Evolutionary conservation across 2,329 filamentous ascomycete species (phyloP).

Genomic region (Phaeosphaeriaceae sp.): DNA sequence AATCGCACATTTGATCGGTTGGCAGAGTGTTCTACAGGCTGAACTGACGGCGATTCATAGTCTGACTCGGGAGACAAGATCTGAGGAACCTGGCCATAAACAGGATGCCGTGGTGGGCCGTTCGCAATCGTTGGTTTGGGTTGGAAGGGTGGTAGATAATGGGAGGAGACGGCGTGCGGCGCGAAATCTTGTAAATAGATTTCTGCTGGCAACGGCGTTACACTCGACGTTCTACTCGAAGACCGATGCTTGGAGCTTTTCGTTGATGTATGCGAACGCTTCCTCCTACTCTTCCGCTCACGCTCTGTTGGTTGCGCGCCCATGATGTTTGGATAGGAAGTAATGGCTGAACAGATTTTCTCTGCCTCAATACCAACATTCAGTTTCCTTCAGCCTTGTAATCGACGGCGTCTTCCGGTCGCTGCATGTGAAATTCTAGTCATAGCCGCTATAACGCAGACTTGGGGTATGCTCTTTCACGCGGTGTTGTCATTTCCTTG

Average conservation of each 20-base stretch:
- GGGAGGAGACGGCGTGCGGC: constrained; percentile 17
- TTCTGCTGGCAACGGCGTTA: constrained; percentile 18
- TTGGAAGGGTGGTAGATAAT: constrained; percentile 14
- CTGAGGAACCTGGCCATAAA: constrained; percentile 30
- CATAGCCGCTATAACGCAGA: constrained; percentile 22
- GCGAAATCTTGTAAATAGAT: constrained; percentile 21
- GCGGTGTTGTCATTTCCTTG: not conserved
- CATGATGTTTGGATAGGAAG: constrained; percentile 13
- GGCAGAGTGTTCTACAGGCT: constrained; percentile 21
- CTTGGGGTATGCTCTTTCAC: not conserved
- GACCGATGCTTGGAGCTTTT: constrained; percentile 22
- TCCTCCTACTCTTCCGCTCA: constrained; percentile 30
- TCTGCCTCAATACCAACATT: not conserved
- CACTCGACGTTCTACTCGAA: constrained; percentile 18
- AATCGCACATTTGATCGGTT: constrained; percentile 30
- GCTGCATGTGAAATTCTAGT: constrained; percentile 20
- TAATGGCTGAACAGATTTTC: not conserved
- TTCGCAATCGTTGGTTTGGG: constrained; percentile 7
- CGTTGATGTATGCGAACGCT: constrained; percentile 21
- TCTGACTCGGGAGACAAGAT: constrained; percentile 16
- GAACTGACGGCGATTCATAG: constrained; percentile 22
- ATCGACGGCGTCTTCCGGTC: constrained; percentile 21
- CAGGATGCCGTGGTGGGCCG: constrained; percentile 19
- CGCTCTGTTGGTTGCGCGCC: constrained; percentile 16
- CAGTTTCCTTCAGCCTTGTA: constrained; percentile 20